These are phyloP conservation scores for Cryomyces minteri DNA, from an alignment of 495 filamentous ascomycete species.

Conservation along the genomic window DNA sequence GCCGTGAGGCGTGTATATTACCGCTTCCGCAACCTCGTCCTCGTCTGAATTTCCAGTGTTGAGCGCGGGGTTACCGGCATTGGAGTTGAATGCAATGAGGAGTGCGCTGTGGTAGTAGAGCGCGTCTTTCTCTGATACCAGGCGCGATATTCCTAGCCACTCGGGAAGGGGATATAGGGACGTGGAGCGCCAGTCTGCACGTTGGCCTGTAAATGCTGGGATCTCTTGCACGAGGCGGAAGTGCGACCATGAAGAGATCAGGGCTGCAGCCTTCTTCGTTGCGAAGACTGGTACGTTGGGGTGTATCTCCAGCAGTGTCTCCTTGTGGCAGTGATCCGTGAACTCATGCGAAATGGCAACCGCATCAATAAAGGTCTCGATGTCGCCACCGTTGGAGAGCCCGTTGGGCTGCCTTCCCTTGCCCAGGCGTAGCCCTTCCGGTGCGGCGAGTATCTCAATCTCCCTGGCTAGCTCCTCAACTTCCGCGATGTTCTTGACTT, in stretches of 20 bases:
- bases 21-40: slow-evolving; percentile 19
- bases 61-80: neutral
- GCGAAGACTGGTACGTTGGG: slow-evolving; percentile 29
- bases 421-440: slow-evolving; percentile 4
- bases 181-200: slow-evolving; percentile 19
- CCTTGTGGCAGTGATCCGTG: slow-evolving; percentile 37
- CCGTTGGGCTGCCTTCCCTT: slow-evolving; percentile 3
- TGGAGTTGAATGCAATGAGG: slow-evolving; percentile 26
- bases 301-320: slow-evolving; percentile 30
- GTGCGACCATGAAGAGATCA: slow-evolving; percentile 29
- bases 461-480: slow-evolving; percentile 15
- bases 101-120: slow-evolving; percentile 35
- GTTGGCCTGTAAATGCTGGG: slow-evolving; percentile 12
- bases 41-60: neutral
- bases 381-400: neutral
- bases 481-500: slow-evolving; percentile 20
- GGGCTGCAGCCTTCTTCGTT: slow-evolving; percentile 24
- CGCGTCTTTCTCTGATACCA: slow-evolving; percentile 17
- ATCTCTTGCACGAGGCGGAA: slow-evolving; percentile 25
- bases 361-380: slow-evolving; percentile 22
- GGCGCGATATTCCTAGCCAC: slow-evolving; percentile 26
- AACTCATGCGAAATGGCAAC: slow-evolving; percentile 36
- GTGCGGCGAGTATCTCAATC: slow-evolving; percentile 11
- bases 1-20: slow-evolving; percentile 42
- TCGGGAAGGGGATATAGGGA: slow-evolving; percentile 23